Conservation (phyloP, 1,284 basidiomycete genomes). For the Boletus mariae region DNA sequence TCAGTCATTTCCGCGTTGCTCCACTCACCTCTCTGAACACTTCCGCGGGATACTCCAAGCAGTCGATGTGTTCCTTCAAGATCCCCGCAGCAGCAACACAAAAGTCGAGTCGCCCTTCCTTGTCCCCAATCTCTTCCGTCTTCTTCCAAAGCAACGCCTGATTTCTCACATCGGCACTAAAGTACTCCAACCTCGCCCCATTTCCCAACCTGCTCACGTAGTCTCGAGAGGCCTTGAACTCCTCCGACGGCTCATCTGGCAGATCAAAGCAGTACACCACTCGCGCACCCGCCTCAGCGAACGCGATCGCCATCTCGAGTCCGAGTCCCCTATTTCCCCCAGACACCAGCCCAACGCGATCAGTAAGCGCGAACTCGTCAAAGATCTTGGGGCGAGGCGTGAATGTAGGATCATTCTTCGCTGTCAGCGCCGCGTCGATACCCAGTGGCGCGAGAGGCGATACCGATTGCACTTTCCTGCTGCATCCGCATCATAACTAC, state of each 20-base stretch:
- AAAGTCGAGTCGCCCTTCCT: constrained; percentile 65
- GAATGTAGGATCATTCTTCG: constrained; percentile 34
- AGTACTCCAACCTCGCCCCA: constrained; percentile 59
- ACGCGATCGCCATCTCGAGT: constrained; percentile 75
- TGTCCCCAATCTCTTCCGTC: constrained; percentile 58
- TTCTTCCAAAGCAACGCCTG: constrained; percentile 55
- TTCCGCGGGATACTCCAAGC: constrained; percentile 66
- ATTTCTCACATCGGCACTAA: constrained; percentile 60
- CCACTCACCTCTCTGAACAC: constrained; percentile 63
- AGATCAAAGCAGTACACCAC: constrained; percentile 78
- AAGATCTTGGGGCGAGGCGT: constrained; percentile 50
- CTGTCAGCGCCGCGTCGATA: constrained; percentile 54
- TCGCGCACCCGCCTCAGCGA: constrained; percentile 75
- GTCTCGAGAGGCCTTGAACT: constrained; percentile 58
- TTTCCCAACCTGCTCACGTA: constrained; percentile 49
- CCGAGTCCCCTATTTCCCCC: constrained; percentile 81
- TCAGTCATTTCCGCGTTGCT: neutral
- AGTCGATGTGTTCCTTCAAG: constrained; percentile 57
- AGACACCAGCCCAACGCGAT: constrained; percentile 73
- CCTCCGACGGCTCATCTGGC: constrained; percentile 57
- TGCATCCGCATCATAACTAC: neutral
- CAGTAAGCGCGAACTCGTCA: constrained; percentile 72
- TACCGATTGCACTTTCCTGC: constrained; percentile 36
- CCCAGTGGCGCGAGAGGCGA: constrained; percentile 61
- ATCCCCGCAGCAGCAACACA: constrained; percentile 80